Evolutionary conservation across 176 grass and related monocot genomes (phyloP), one percentile per base, ranked within the genome.

Genomic region (Saccharum spontaneum): DNA sequence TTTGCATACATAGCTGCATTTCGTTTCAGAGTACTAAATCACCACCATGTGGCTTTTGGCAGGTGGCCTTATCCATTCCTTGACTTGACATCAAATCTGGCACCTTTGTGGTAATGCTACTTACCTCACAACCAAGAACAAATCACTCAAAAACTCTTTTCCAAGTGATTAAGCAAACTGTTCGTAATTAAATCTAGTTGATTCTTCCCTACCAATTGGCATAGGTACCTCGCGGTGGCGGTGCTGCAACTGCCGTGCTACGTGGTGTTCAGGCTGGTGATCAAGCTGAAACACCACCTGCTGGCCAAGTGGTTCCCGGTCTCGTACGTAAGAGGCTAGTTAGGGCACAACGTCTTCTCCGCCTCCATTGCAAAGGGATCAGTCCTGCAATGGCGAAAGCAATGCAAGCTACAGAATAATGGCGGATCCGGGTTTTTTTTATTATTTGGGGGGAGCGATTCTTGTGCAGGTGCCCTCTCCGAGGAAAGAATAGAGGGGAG

Each of bases 51-150:
- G 41, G 57, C 62, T 78, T 44, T 57, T 45, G 24, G n/a, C 87
- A 98, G 95, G 95, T 98, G 95, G 95, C 95, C 95, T 24, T 98
- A 98, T 61, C 95, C 95, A 23, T 93, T 98, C 85, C 95, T 98
- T 0, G 91, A 98, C 45, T 66, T 98, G 69, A 88, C 92, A 43
- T 87, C 87, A 24, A 81, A 85, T 82, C 22, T 85, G 15, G 64
- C 92, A 7, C 95, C 95, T 6, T 1, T 98, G 43, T 98, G 95
- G 95, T 98, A 95, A 84, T 76, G 71, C 12, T 12, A 20, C 37
- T n/a, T 71, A 66, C 67, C 76, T 76, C 37, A 55, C 12, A 45
- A 20, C 69, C 24, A 30, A 13, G 18, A 74, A 4, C 15, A 22
- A 5, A 40, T 26, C 17, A 8, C 10, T 43, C 15, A 26, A 4